Conservation (phyloP, 1,284 basidiomycete genomes). For the Apiotrichum veenhuisii region DNA sequence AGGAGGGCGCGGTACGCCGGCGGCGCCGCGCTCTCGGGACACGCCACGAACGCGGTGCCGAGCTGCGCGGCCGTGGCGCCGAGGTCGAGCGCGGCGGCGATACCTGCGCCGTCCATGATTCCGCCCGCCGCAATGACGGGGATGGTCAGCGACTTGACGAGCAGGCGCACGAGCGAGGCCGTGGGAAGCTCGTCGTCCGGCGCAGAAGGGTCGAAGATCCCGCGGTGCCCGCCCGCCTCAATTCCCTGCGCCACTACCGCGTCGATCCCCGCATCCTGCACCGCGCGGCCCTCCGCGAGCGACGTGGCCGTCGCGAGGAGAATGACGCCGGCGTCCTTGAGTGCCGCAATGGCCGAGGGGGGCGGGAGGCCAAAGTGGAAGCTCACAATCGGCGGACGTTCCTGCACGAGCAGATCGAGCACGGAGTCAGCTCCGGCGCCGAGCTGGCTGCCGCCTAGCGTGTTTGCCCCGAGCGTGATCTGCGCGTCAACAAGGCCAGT, state of each 20-base stretch:
- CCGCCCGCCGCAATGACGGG: conserved; percentile 41
- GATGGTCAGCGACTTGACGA: conserved; percentile 14
- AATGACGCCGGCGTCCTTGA: conserved; percentile 22
- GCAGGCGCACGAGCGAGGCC: conserved; percentile 21
- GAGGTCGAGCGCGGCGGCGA: conserved; percentile 20
- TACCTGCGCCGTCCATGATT: conserved; percentile 32
- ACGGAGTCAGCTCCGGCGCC: conserved; percentile 18
- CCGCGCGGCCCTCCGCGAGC: conserved; percentile 24
- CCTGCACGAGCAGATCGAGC: conserved; percentile 30
- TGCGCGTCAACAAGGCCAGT: conserved; percentile 24
- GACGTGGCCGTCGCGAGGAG: conserved; percentile 32
- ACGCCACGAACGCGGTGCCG: conserved; percentile 38
- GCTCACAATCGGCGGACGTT: conserved; percentile 27
- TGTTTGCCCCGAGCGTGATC: conserved; percentile 27
- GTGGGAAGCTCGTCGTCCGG: conserved; percentile 29
- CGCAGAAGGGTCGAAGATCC: conserved; percentile 29
- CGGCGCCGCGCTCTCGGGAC: conserved; percentile 31
- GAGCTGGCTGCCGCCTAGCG: conserved; percentile 7
- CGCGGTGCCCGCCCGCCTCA: conserved; percentile 43
- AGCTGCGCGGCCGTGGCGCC: conserved; percentile 36
- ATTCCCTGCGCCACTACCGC: conserved; percentile 38
- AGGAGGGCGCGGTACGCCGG: conserved; percentile 25
- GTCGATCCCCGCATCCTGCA: conserved; percentile 30
- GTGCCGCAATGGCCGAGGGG: conserved; percentile 7
- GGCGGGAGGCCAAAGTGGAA: conserved; percentile 43